Evolutionary conservation across 768 basidiomycete species (phyloP), one percentile per base, ranked within the genome.

Genomic region (Pulveroboletus ravenelii): DNA sequence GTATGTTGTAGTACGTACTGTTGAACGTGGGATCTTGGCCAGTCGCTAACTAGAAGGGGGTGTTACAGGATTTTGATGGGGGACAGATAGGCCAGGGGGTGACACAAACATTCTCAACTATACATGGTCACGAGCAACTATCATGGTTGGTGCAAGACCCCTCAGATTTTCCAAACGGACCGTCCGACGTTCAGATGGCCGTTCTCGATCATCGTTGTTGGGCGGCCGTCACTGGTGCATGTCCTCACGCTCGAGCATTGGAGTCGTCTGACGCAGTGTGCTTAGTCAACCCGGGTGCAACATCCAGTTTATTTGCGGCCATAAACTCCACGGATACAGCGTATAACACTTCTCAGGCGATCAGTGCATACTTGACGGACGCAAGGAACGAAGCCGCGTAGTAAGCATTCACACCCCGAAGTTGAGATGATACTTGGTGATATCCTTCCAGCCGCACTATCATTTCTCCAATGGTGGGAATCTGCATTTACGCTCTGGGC

Each of bases 361-460:
- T 85, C 1, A 81, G 76, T 0, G 72, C 74, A 13, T 77, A 74
- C 52, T 70, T 62, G 1, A 70, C 68, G 0, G 73, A 76, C 53
- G 83, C 78, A 18, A 71, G 83, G 27, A 84, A 77, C 42, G 82
- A 83, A 54, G 79, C 78, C 52, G 75, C 73, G 15, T 85, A 72
- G 84, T 85, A 61, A 64, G 81, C 17, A 41, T 52, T 25, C 32
- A 36, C 7, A 10, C n/a, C 6, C 43, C 12, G 25, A 18, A 10
- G 9, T 32, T 7, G 23, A 31, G 12, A 18, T 41, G 18, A 56
- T 32, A 8, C 29, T 3, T 23, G 27, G 15, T 59, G 34, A 61
- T 17, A 7, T n/a, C 23, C 13, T 45, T 45, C 25, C 14, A 70
- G 63, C 25, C 62, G 62, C 31, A 53, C 3, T 18, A 12, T 43